Percentiles rank a stretch among this genome's conserved stretches.
These are phyloP conservation scores for Phytophthora cajani DNA, from an alignment of 352 stramenopile genomes.

Conservation along the genomic window DNA sequence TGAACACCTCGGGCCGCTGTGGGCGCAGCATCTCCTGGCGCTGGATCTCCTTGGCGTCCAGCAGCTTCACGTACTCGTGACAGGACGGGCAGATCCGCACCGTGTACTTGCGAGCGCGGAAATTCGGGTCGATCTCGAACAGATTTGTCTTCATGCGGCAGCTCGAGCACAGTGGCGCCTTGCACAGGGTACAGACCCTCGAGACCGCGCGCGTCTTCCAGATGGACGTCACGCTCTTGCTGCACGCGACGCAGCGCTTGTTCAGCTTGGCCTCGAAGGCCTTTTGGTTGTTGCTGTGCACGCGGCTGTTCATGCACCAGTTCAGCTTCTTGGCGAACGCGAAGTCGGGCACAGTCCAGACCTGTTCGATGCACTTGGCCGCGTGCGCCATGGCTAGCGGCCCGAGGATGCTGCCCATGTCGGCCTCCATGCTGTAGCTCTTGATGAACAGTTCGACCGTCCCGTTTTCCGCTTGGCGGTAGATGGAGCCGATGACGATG, in stretches of 20 bases:
- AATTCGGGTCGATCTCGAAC: constrained; percentile 38
- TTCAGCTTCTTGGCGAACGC: constrained; percentile 44
- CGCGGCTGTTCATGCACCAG: constrained; percentile 40
- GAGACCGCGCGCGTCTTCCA: constrained; percentile 20
- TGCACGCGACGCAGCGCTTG: constrained; percentile 29
- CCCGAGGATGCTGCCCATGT: constrained; percentile 40
- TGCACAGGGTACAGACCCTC: constrained; percentile 36
- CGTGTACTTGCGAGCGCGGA: constrained; percentile 31
- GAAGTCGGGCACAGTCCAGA: constrained; percentile 42
- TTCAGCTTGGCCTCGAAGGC: constrained; percentile 28
- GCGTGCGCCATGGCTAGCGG: constrained; percentile 40
- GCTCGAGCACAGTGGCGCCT: constrained; percentile 38
- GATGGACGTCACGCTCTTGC: constrained; percentile 27
- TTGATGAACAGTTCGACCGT: constrained; percentile 35
- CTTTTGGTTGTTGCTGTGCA: constrained; percentile 39
- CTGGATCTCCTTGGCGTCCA: constrained; percentile 41
- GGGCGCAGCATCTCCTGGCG: constrained; percentile 32
- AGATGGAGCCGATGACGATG: constrained; percentile 43
- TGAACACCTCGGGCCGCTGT: constrained; percentile 24
- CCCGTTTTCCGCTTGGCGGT: constrained; percentile 7
- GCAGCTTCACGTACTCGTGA: constrained; percentile 31
- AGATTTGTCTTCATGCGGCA: constrained; percentile 33
- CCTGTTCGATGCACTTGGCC: constrained; percentile 41
- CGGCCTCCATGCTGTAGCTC: constrained; percentile 49
- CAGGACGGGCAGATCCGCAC: constrained; percentile 38